Conservation (phyloP, 2,329 filamentous ascomycete species). For the Lachnellula suecica region DNA sequence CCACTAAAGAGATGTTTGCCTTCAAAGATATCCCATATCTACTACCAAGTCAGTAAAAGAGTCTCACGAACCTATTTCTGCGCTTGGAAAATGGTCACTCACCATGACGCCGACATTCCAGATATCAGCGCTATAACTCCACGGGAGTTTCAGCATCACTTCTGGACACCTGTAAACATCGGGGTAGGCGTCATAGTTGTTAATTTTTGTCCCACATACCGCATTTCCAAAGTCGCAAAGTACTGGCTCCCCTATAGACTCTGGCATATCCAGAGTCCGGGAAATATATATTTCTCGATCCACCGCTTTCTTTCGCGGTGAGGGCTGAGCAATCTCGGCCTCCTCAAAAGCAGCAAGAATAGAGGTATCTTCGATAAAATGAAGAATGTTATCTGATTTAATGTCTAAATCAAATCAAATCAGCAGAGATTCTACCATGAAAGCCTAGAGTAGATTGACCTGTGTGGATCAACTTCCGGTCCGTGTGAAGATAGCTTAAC, state of each 20-base stretch:
- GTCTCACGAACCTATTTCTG: constrained; percentile 1
- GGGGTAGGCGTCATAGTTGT: constrained; percentile 38
- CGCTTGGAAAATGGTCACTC: constrained; percentile 8
- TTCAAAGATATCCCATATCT: constrained; percentile 22
- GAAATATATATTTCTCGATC: constrained; percentile 44
- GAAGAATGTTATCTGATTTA: constrained; percentile 48
- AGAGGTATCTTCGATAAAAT: constrained; percentile 35
- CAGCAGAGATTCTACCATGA: constrained; percentile 4
- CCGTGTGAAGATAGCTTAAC: constrained; percentile 44
- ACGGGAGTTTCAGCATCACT: constrained; percentile 35
- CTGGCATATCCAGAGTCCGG: constrained; percentile 37
- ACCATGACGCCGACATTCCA: constrained; percentile 37
- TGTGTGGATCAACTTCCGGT: constrained; percentile 45
- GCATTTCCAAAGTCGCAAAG: constrained; percentile 51
- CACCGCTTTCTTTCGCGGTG: constrained; percentile 40
- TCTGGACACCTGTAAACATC: constrained; percentile 39
- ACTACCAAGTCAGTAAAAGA: constrained; percentile 3
- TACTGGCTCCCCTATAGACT: constrained; percentile 34
- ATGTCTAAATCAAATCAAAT: constrained; percentile 35
- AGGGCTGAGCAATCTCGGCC: constrained; percentile 38
- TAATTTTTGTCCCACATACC: constrained; percentile 35
- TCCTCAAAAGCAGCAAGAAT: constrained; percentile 39
- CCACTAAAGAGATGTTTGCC: constrained; percentile 17
- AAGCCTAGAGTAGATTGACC: constrained; percentile 32
- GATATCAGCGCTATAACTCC: constrained; percentile 35